phyloP scores from a whole-genome alignment of 2,329 filamentous ascomycete species.

The Chaetomiaceae sp. region DNA sequence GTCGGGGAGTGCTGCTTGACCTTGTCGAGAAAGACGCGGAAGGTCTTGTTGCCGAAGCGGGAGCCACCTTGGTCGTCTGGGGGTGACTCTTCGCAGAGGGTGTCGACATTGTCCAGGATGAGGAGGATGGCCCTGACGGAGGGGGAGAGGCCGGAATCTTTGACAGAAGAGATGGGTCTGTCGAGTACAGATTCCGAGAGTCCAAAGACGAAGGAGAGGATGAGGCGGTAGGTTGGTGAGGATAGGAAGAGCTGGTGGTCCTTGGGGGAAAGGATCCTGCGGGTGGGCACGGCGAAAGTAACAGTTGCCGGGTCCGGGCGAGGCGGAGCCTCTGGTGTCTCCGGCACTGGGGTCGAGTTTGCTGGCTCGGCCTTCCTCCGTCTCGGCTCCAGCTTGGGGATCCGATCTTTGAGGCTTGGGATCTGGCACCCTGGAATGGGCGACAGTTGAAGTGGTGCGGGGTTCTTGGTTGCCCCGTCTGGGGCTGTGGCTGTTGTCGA shows the following conservation, averaged over 20 bases:
- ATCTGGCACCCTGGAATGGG: constrained; percentile 25
- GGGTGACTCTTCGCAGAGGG: constrained; percentile 62
- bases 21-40: constrained; percentile 72
- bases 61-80: constrained; percentile 82
- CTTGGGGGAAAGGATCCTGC: constrained; percentile 71
- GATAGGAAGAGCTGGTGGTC: constrained; percentile 78
- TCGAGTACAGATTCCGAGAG: constrained; percentile 76
- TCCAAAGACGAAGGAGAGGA: constrained; percentile 79
- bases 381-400: constrained; percentile 64
- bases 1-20: constrained; percentile 47
- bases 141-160: constrained; percentile 50
- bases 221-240: constrained; percentile 68
- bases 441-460: not conserved
- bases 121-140: constrained; percentile 57
- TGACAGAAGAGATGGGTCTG: constrained; percentile 57
- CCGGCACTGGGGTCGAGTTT: constrained; percentile 60
- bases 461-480: not conserved
- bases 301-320: constrained; percentile 57
- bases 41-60: constrained; percentile 90
- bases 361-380: constrained; percentile 42
- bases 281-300: constrained; percentile 59
- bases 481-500: constrained; percentile 4
- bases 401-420: constrained; percentile 48
- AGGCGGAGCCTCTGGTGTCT: constrained; percentile 66
- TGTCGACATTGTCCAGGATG: constrained; percentile 64